These are phyloP conservation scores for Penicillium diatomitis DNA, from an alignment of 495 filamentous ascomycete species.

Conservation along the genomic window DNA sequence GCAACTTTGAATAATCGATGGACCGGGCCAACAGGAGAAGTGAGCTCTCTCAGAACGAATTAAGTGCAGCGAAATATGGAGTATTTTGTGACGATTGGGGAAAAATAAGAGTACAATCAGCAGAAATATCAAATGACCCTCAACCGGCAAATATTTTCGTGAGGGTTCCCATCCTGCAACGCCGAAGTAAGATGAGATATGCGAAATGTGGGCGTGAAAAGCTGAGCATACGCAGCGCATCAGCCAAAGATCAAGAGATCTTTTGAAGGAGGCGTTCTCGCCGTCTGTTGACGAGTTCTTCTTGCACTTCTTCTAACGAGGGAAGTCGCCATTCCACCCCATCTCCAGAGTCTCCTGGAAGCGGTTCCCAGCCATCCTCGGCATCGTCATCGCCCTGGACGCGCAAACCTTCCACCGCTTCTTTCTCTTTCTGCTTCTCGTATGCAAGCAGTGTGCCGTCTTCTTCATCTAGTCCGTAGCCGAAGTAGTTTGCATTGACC, in stretches of 20 bases:
- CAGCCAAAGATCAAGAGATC: slow-evolving; percentile 42
- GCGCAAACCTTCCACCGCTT: slow-evolving; percentile 60
- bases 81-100: too few species aligned
- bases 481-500: slow-evolving; percentile 93
- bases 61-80: too few species aligned
- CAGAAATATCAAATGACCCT: slow-evolving; percentile 5
- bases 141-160: slow-evolving; percentile 12
- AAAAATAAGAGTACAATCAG: too few species aligned
- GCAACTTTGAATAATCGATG: not conserved
- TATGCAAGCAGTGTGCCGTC: slow-evolving; percentile 77
- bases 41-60: too few species aligned
- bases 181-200: slow-evolving; percentile 12
- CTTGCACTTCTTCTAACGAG: slow-evolving; percentile 78
- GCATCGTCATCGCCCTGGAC: slow-evolving; percentile 34
- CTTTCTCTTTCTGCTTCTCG: slow-evolving; percentile 73
- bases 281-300: slow-evolving; percentile 83
- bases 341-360: slow-evolving; percentile 82
- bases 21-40: not conserved
- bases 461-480: slow-evolving; percentile 90
- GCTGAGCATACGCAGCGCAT: not conserved
- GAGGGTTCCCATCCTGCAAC: slow-evolving; percentile 16
- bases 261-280: slow-evolving; percentile 73
- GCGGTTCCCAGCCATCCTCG: slow-evolving; percentile 63
- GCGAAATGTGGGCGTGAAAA: slow-evolving; percentile 2
- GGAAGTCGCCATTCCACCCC: slow-evolving; percentile 79